phyloP scores from a whole-genome alignment of 345 rosid genomes.

The Turritis glabra region DNA sequence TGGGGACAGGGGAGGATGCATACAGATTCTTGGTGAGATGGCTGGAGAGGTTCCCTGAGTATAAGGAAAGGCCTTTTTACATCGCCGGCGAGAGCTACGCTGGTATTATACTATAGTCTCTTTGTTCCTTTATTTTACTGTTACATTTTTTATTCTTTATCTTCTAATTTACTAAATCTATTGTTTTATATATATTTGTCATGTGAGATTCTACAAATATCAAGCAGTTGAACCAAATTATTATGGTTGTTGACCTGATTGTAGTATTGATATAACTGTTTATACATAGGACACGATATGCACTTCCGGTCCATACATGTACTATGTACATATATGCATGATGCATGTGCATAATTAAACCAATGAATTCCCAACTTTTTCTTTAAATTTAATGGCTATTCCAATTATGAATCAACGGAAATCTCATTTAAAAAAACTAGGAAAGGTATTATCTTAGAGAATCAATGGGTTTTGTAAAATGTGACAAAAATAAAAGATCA shows the following conservation, averaged over 20 bases:
- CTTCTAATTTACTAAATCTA: not conserved
- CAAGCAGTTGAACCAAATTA: slow-evolving; percentile 33
- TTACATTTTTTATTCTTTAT: not conserved
- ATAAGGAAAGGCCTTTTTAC: slow-evolving; percentile 69
- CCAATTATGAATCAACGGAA: not conserved
- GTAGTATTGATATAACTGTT: not conserved
- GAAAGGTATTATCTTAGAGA: not conserved
- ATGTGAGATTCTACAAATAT: slow-evolving; percentile 10
- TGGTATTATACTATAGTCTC: slow-evolving; percentile 45
- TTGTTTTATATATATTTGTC: not conserved
- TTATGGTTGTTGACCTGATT: slow-evolving; percentile 16
- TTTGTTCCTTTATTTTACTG: not conserved
- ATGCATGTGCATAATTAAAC: not conserved
- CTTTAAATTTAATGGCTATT: not conserved
- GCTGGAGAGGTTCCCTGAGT: slow-evolving; percentile 72
- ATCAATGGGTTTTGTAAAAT: not conserved
- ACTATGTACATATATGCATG: not conserved
- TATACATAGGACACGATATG: not conserved
- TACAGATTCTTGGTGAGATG: slow-evolving; percentile 62
- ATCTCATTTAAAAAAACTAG: not conserved
- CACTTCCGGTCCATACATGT: not conserved
- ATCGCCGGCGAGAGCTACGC: slow-evolving; percentile 97
- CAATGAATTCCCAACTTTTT: not conserved
- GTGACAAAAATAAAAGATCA: not conserved
- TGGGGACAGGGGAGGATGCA: slow-evolving; percentile 67